Evolutionary conservation across 129 eudicot genomes (phyloP), one percentile per base, ranked within the genome.

Genomic region (Pseudognaphalium luteoalbum): DNA sequence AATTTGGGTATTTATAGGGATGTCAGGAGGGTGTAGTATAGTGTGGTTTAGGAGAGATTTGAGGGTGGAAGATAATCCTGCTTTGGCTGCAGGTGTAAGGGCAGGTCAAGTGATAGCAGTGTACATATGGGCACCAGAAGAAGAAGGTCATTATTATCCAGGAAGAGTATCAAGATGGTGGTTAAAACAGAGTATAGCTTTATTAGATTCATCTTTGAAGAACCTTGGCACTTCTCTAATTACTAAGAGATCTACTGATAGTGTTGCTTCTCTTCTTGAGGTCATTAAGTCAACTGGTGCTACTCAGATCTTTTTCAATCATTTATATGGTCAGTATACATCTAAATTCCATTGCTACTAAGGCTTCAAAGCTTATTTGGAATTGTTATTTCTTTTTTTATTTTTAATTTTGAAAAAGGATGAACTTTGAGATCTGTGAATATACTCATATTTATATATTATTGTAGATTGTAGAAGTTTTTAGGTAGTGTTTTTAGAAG

Each of bases 31-130:
- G 37, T 87, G 97, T 71, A 94, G 88, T 80, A 89, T 94, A 79
- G 98, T 94, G n/a, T 94, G 98, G 98, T 94, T 94, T 60, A 91
- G 98, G 77, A 94, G 97, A 76, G 98, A 94, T 87, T 88, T 94
- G 56, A 87, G 98, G 77, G 90, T 94, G 4, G 98, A 94, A 76
- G 98, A 94, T 68, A 94, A 94, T 73, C 98, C 98, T 51, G 98
- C 98, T 11, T 70, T 94, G 44, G 88, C 96, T 12, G 97, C 99
- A 8, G 99, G 85, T 11, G 97, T 89, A 10, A 86, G 99, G 67
- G 82, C 97, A 61, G 99, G 99, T 16, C 86, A 93, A 73, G 97
- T 94, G 39, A 71, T 94, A 66, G 82, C 96, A 51, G 81, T 91
- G 0, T 94, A 81, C 70, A 80, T 94, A 76, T 94, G 96, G 96